These are phyloP conservation scores for Arthrinium phaeospermum DNA, from an alignment of 2,329 filamentous ascomycete species.

Conservation along the genomic window DNA sequence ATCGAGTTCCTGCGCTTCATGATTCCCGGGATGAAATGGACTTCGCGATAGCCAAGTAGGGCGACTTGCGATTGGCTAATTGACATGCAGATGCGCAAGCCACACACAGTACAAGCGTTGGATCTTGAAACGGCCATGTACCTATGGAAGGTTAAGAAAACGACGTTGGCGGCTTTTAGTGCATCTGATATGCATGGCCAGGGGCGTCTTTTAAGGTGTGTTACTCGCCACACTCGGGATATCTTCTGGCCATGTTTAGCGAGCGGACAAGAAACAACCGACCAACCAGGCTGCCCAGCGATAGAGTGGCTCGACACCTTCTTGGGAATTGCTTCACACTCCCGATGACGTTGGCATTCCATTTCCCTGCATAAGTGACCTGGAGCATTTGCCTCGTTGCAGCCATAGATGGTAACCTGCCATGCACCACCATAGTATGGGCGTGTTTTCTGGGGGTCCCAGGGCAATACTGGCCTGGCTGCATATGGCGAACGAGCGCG, in stretches of 20 bases:
- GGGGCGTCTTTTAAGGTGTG: slow-evolving; percentile 4
- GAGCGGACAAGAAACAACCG: slow-evolving; percentile 4
- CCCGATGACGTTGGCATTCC: background rate
- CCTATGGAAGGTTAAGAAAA: background rate
- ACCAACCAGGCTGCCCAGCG: background rate
- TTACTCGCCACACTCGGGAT: slow-evolving; percentile 14
- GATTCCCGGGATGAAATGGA: background rate
- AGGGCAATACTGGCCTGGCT: background rate
- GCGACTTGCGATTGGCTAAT: background rate
- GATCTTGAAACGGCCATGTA: background rate
- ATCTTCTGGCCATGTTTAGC: slow-evolving; percentile 1
- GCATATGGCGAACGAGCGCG: background rate
- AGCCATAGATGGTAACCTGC: background rate
- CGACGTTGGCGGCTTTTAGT: slow-evolving; percentile 4
- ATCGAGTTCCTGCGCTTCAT: background rate
- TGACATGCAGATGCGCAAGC: background rate
- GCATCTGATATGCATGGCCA: background rate
- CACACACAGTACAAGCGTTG: slow-evolving; percentile 10
- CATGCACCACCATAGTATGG: background rate
- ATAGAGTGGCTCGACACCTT: slow-evolving; percentile 15
- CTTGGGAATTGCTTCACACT: background rate
- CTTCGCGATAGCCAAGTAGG: background rate
- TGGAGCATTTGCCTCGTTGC: background rate
- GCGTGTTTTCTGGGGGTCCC: background rate
- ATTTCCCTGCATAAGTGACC: slow-evolving; percentile 7